These are phyloP conservation scores for Bacidia rubella DNA, from an alignment of 495 filamentous ascomycete genomes.

Conservation along the genomic window DNA sequence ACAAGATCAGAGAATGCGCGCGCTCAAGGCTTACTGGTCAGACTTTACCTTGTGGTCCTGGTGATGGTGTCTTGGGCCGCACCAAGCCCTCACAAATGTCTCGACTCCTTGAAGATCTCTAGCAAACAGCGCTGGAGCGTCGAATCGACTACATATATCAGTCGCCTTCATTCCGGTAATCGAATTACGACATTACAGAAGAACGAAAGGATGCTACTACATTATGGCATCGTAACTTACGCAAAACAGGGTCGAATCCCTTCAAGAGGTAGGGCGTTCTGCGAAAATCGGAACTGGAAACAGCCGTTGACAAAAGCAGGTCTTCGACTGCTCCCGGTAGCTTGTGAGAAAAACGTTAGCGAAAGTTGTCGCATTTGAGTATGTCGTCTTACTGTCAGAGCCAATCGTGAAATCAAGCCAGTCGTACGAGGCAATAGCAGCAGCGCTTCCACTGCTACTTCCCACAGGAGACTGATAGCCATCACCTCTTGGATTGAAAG, in stretches of 20 bases:
- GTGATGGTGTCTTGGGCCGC: neutral
- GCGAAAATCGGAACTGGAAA: constrained; percentile 3
- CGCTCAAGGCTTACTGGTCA: neutral
- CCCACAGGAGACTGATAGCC: constrained; percentile 14
- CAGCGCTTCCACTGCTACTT: constrained; percentile 17
- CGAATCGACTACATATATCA: neutral
- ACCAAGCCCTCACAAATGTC: neutral
- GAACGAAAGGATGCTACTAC: too few species aligned
- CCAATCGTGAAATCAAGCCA: constrained; percentile 44
- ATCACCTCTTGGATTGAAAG: constrained; percentile 15
- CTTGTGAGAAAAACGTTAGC: neutral
- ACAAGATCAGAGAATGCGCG: neutral
- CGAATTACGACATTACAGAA: too few species aligned
- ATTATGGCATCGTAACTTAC: too few species aligned
- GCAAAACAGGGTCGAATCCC: too few species aligned
- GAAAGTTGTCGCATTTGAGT: neutral
- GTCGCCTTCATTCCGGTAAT: too few species aligned
- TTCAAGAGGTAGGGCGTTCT: neutral
- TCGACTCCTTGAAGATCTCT: constrained; percentile 5
- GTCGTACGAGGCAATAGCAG: constrained; percentile 22
- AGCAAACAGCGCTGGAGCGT: constrained; percentile 1
- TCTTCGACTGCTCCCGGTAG: neutral
- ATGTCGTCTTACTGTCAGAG: constrained; percentile 19
- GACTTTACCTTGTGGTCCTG: neutral
- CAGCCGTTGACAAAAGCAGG: constrained; percentile 1